phyloP scores from a whole-genome alignment of 2,329 filamentous ascomycete genomes.

The Pseudogymnoascus pannorum region DNA sequence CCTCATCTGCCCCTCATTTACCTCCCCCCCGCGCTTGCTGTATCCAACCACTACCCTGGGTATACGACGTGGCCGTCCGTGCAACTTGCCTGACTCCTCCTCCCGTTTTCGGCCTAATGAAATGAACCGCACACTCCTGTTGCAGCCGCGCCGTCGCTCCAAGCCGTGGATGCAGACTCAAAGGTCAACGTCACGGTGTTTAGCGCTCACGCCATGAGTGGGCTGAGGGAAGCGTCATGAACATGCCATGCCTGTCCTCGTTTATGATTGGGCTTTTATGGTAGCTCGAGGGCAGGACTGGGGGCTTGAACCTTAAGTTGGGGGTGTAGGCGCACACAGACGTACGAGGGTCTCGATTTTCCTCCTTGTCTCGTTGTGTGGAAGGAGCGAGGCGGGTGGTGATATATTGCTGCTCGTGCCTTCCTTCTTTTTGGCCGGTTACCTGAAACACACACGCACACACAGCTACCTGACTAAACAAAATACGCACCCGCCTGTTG shows the following conservation, averaged over 20 bases:
- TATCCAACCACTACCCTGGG: background rate
- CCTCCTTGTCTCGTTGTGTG: background rate
- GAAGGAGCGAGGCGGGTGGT: background rate
- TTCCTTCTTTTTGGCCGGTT: background rate
- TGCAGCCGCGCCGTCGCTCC: background rate
- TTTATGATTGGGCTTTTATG: background rate
- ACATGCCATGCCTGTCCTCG: background rate
- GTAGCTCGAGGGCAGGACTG: background rate
- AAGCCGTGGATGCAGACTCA: background rate
- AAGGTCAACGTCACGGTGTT: background rate
- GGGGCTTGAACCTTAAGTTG: background rate
- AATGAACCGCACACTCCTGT: background rate
- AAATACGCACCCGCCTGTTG: background rate
- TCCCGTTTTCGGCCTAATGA: background rate
- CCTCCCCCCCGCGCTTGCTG: background rate
- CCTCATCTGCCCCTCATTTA: background rate
- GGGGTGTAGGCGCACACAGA: background rate
- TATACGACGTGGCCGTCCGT: background rate
- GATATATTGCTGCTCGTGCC: background rate
- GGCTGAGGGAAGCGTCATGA: background rate
- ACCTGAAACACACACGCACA: background rate
- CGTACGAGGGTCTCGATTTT: background rate
- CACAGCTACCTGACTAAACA: background rate
- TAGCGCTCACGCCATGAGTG: background rate
- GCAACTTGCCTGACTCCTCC: background rate